phyloP scores from a whole-genome alignment of 2,329 filamentous ascomycete genomes.

The Diaporthe ampelina region DNA sequence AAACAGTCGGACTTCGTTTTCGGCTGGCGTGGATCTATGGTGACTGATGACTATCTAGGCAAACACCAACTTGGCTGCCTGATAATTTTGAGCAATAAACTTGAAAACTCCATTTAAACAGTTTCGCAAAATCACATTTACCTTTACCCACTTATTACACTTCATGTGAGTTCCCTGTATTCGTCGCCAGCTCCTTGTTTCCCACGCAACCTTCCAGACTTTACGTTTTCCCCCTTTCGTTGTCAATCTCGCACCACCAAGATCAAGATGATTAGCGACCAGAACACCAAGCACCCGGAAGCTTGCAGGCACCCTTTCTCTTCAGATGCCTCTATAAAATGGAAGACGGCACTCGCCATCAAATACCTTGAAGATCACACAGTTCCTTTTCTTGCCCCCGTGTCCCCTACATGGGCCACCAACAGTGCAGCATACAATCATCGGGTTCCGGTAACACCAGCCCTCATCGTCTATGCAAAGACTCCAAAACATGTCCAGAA shows the following conservation, averaged over 20 bases:
- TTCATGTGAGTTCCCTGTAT: too few relatives aligned
- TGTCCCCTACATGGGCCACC: conserved; percentile 49
- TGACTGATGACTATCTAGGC: not conserved
- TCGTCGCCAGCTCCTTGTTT: not conserved
- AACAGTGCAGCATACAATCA: conserved; percentile 52
- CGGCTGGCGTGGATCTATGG: not conserved
- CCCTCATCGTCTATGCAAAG: conserved; percentile 59
- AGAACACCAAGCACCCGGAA: not conserved
- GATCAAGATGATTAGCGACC: not conserved
- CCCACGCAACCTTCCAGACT: not conserved
- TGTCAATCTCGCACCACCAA: too few relatives aligned
- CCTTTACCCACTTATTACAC: not conserved
- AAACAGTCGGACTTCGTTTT: not conserved
- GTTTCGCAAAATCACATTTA: too few relatives aligned
- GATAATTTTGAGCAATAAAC: not conserved
- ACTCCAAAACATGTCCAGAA: conserved; percentile 60
- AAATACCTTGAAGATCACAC: conserved; percentile 28
- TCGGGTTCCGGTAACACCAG: conserved; percentile 54
- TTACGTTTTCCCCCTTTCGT: too few relatives aligned
- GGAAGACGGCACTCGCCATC: conserved; percentile 15
- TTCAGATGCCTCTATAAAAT: not conserved
- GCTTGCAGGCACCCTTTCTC: too few relatives aligned
- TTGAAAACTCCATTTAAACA: too few relatives aligned
- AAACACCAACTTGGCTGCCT: not conserved
- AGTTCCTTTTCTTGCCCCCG: conserved; percentile 39